These are phyloP conservation scores for Pyrenophora graminea DNA, from an alignment of 2,329 filamentous ascomycete species.

Conservation along the genomic window DNA sequence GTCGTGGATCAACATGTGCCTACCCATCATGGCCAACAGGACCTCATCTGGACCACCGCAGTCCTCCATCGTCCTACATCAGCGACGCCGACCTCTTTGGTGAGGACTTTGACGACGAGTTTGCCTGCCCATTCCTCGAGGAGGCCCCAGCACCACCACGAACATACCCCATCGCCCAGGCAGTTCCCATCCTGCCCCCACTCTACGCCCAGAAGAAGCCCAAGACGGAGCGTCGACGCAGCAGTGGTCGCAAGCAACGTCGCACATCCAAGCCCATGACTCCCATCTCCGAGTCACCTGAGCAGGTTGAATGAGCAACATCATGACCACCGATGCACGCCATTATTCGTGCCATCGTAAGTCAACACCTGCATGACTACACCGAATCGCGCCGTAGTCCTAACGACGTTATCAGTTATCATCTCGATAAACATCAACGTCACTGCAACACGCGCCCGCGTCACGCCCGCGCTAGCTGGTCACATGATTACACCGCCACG, in stretches of 20 bases:
- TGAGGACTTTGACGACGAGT: constrained; percentile 44
- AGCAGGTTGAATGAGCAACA: constrained; percentile 44
- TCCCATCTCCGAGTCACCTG: constrained; percentile 48
- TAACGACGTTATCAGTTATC: constrained; percentile 12
- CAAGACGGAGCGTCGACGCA: constrained; percentile 47
- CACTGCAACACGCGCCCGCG: constrained; percentile 18
- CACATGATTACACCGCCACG: constrained; percentile 12
- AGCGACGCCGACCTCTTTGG: constrained; percentile 49
- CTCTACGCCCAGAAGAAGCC: constrained; percentile 48
- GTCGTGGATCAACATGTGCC: constrained; percentile 44
- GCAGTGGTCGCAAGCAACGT: constrained; percentile 47
- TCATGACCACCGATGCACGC: background rate
- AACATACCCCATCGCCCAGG: constrained; percentile 40
- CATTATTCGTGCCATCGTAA: constrained; percentile 8
- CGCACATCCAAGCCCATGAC: constrained; percentile 49
- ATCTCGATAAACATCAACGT: constrained; percentile 14
- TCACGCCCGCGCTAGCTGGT: constrained; percentile 12
- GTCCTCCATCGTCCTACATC: constrained; percentile 48
- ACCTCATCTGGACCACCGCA: constrained; percentile 43
- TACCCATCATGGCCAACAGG: constrained; percentile 49
- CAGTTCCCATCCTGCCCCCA: constrained; percentile 45
- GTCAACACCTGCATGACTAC: background rate
- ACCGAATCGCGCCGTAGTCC: constrained; percentile 4
- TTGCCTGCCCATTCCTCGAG: constrained; percentile 40
- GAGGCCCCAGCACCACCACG: constrained; percentile 49